These are phyloP conservation scores for Takashimella tepidaria DNA, from an alignment of 1,284 basidiomycete genomes.

Conservation along the genomic window DNA sequence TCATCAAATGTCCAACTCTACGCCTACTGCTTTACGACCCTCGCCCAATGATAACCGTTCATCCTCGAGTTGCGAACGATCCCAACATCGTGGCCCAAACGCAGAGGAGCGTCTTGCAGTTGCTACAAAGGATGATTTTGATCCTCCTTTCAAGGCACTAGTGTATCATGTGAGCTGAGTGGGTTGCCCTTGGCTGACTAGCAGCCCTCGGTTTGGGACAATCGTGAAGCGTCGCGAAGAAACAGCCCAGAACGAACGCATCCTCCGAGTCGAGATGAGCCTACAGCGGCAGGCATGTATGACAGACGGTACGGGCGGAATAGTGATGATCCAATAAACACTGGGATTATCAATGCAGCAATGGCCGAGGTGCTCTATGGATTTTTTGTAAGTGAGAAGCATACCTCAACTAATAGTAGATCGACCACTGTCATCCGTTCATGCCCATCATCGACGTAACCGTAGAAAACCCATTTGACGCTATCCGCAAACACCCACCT, in stretches of 20 bases:
- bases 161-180: not conserved
- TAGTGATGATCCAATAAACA: conserved; percentile 1
- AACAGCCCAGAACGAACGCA: conserved; percentile 1
- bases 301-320: not conserved
- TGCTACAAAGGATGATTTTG: conserved; percentile 2
- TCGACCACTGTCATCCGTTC: conserved; percentile 5
- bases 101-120: conserved; percentile 1
- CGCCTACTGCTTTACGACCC: not conserved
- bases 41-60: not conserved
- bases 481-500: conserved; percentile 1
- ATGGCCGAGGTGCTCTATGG: not conserved
- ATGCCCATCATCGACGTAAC: conserved; percentile 1
- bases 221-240: conserved; percentile 6
- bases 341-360: not conserved
- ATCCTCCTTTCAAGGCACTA: conserved; percentile 10
- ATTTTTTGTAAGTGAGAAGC: conserved; percentile 1
- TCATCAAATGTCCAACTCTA: not conserved
- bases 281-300: not conserved
- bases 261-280: conserved; percentile 1
- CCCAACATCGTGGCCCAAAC: not conserved
- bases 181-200: not conserved
- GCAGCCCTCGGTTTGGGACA: conserved; percentile 11
- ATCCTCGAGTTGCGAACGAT: not conserved
- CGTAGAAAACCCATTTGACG: not conserved
- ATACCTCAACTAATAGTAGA: not conserved